Base-by-base conservation (phyloP, 495 filamentous ascomycete species). In the Delitschia confertaspora region DNA sequence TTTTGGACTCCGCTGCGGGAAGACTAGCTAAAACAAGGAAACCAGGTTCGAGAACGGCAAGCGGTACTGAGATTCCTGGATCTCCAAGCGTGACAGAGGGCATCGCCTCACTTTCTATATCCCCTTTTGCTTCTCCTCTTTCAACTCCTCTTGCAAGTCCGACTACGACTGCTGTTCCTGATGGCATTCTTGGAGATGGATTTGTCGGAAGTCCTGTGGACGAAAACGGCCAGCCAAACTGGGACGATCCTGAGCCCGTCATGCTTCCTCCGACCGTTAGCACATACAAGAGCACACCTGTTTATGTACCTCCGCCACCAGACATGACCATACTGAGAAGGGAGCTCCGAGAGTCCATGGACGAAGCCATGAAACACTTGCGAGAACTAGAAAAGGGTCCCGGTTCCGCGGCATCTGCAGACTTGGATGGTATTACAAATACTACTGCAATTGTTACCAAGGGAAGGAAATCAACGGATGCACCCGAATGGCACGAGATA, bases 201-300 rank as follows among this genome's bases (percentile, higher is more conserved):
- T 38, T 73, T 24, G 61, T 66, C 4, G 68, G 61, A 62, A 86
- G 67, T 69, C 82, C 79, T 6, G 64, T 75, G 21, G 75, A 76
- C 14, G 65, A 71, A 3, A 65, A 71, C 20, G 58, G 56, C 3
- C 65, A 61, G 1, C 71, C 70, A 14, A 59, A 66, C 46, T 76
- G 68, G 49, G 74, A 74, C 0, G 72, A 80, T 25, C 69, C 77
- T 1, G 75, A 79, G 49, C 68, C 73, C 19, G 67, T 76, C 27
- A 89, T 98, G 80, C 78, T 95, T 10, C 91, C 91, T 4, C 91
- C 91, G 3, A 98, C 91, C 0, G 87, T 87, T 6, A 95, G 88
- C 68, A 96, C 93, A 6, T 98, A 96, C 62, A 91, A 81, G 49
- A 80, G 88, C 52, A 82, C 84, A 52, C 80, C 83, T 23, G 88